Evolutionary conservation across 2,329 filamentous ascomycete genomes (phyloP), one percentile per base, ranked within the genome.

Genomic region (Colletotrichum destructivum): DNA sequence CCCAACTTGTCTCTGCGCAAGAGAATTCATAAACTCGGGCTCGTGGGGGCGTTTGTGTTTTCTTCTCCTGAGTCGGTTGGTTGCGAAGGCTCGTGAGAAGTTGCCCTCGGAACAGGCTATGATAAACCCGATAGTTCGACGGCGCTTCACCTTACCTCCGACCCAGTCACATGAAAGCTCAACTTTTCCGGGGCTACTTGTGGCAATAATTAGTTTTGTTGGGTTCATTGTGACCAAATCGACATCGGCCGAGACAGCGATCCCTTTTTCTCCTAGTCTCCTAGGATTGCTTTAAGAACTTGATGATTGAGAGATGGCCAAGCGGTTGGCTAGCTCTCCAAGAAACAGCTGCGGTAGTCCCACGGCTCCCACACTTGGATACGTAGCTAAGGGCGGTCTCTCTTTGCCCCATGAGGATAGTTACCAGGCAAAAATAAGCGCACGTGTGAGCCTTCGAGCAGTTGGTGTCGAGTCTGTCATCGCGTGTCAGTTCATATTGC

Each of bases 121-220:
- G 31, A 60, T 66, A 70, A 70, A 47, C 31, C 67, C 55, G 67
- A 70, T 13, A 44, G 13, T 56, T 66, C 51, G 12, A 70, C 46
- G 60, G 52, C 51, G 23, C 35, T 63, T 31, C 52, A 35, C 44
- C 21, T 70, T 66, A 70, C 47, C 67, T 70, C 67, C 55, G 62
- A 60, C 26, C 62, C 67, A 66, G 55, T 70, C 40, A 49, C 11
- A 55, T 60, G 35, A 26, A 54, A 61, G 40, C 23, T 47, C 11
- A 5, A 40, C 42, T 46, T 54, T 46, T 62, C 46, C 46, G 35
- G 46, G 51, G 62, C 47, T 4, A 40, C 52, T 55, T 60, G 61
- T 49, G 67, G 67, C 67, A 42, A 69, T 21, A 46, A 26, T 26
- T 26, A 4, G 26, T 26, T 4, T 26, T 26, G 4, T 26, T 26